Evolutionary conservation across 2,329 filamentous ascomycete genomes (phyloP), one percentile per base, ranked within the genome.

Genomic region (Aspergillus quadricinctus): DNA sequence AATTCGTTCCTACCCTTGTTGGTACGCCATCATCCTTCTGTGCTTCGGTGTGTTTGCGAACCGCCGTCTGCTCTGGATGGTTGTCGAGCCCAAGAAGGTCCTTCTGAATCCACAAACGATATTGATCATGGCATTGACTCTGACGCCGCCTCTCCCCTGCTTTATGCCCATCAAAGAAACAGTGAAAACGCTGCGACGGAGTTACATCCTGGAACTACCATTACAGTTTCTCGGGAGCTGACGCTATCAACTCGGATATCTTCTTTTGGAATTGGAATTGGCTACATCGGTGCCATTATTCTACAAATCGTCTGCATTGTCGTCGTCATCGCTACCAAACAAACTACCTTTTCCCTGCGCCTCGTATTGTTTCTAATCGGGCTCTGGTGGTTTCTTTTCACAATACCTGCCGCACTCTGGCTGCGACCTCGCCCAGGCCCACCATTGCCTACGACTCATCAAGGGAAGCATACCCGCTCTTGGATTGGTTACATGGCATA

Each of bases 1-100:
- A 99, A 99, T 75, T 96, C 92, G 0, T 99, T 97, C 67, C 78
- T 99, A 46, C 94, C 94, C 0, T 79, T 99, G 8, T 81, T 99
- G 9, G 94, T 97, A 56, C 85, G 93, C 49, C 86, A 96, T 69
- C 92, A 97, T 72, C 88, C 89, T 10, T 75, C 74, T 6, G 72
- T 83, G 37, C 72, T 76, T 55, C 72, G 72, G 46, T 61, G 56
- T 23, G 55, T 61, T 29, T 43, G 27, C 23, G 56, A 56, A 49
- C 3, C 10, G 10, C 21, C 21, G 11, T 14, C 21, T 27, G 23
- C 19, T 23, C 9, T 46, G 21, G 23, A 57, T 45, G 48, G 27
- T 49, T 8, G 14, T 50, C 27, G 49, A 49, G 1, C 14, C 52
- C 10, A n/a, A n/a, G 46, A 51, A 19, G 52, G 57, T 27, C 53